Percentiles rank a stretch among this genome's conserved stretches.
Evolutionary conservation across 176 grass and related monocot genomes (phyloP).

Genomic region (Phyllostachys edulis): DNA sequence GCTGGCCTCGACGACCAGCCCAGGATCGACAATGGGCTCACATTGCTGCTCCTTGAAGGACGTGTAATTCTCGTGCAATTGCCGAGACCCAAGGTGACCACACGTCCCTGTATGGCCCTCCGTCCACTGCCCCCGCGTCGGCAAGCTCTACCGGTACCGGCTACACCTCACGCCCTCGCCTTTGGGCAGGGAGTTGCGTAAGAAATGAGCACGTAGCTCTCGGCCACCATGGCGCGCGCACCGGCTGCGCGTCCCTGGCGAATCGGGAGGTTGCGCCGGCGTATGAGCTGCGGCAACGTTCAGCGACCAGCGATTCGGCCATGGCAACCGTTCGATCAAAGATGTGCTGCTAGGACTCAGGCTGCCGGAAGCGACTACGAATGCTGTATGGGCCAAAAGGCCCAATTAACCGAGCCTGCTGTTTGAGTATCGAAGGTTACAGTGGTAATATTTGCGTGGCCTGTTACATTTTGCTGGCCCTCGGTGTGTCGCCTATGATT

Average conservation of each 20-base stretch:
- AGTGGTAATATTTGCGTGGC: too few relatives aligned
- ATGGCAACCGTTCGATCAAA: too few relatives aligned
- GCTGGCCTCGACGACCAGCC: background rate
- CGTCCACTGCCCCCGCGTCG: background rate
- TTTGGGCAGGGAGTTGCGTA: background rate
- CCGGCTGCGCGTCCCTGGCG: too few relatives aligned
- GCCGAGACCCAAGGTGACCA: background rate
- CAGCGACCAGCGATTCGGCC: too few relatives aligned
- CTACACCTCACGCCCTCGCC: background rate
- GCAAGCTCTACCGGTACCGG: background rate
- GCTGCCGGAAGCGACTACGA: background rate
- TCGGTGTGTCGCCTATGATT: too few relatives aligned
- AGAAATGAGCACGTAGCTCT: background rate
- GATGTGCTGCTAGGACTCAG: background rate
- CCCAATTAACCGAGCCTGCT: too few relatives aligned
- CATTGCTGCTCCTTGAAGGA: background rate
- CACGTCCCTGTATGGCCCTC: background rate
- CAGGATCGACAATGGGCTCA: background rate
- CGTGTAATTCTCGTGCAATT: background rate
- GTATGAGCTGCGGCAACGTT: background rate
- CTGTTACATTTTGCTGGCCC: background rate
- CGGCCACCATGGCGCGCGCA: too few relatives aligned
- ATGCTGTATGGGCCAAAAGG: background rate
- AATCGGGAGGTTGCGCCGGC: background rate
- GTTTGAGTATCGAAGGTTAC: too few relatives aligned